Evolutionary conservation across 1,139 yeast species (phyloP).

Genomic region (Lodderomyces orthopsilosis): DNA sequence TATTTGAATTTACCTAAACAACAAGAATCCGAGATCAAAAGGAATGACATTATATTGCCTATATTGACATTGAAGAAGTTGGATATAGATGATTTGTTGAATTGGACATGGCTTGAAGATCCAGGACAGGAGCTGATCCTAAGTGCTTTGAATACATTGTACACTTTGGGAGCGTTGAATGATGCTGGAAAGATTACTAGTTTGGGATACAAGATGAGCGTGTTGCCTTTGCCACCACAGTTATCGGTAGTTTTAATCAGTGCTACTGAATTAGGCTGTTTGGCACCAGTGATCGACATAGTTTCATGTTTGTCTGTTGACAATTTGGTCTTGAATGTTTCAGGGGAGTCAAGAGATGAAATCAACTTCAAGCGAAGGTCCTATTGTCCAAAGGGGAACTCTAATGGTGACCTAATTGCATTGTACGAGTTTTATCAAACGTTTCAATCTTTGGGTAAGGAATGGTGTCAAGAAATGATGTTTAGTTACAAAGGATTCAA

Average conservation of each 20-base stretch:
- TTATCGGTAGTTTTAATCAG: slow-evolving; percentile 81
- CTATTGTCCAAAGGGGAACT: slow-evolving; percentile 65
- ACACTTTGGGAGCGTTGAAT: slow-evolving; percentile 75
- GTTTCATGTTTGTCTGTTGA: slow-evolving; percentile 93
- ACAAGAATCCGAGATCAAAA: slow-evolving; percentile 88
- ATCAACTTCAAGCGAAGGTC: slow-evolving; percentile 60
- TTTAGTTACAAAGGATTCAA: slow-evolving; percentile 77
- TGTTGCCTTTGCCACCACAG: slow-evolving; percentile 87
- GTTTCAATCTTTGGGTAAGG: slow-evolving; percentile 54
- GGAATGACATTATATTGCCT: slow-evolving; percentile 85
- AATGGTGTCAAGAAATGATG: slow-evolving; percentile 81
- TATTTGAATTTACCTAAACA: slow-evolving; percentile 60
- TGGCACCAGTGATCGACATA: slow-evolving; percentile 75
- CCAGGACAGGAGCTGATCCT: slow-evolving; percentile 80
- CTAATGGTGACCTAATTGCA: slow-evolving; percentile 80
- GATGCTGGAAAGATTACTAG: slow-evolving; percentile 72
- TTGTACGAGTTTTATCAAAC: slow-evolving; percentile 73
- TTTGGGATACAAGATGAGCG: slow-evolving; percentile 80
- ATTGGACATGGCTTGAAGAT: slow-evolving; percentile 91
- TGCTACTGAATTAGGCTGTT: slow-evolving; percentile 59
- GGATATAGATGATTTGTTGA: slow-evolving; percentile 77
- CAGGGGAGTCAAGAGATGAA: slow-evolving; percentile 79
- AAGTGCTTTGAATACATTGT: slow-evolving; percentile 75
- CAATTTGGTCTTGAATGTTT: slow-evolving; percentile 67
- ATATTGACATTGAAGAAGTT: slow-evolving; percentile 77